phyloP scores from a whole-genome alignment of 176 grass and related monocot genomes.

The Chloris gayana region DNA sequence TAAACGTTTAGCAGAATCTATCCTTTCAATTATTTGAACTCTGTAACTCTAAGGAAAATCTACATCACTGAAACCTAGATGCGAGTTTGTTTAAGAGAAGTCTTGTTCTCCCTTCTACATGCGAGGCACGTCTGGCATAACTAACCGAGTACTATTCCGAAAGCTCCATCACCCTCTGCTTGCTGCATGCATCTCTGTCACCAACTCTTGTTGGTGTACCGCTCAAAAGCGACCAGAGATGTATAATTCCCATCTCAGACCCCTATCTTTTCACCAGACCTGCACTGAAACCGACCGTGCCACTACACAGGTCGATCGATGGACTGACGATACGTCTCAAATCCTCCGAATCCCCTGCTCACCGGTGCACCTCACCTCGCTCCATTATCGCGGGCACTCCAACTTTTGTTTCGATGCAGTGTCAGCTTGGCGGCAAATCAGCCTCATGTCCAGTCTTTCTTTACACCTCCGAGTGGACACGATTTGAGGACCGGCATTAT shows the following conservation, averaged over 20 bases:
- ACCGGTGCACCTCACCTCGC: constrained; percentile 43
- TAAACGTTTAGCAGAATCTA: too few species aligned
- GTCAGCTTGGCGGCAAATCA: constrained; percentile 12
- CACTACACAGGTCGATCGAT: constrained; percentile 16
- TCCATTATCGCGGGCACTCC: constrained; percentile 27
- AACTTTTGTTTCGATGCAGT: constrained; percentile 30
- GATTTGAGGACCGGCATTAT: neutral
- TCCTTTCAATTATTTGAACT: too few species aligned
- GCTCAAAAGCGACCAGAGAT: constrained; percentile 32
- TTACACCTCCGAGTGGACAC: neutral
- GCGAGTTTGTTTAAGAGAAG: too few species aligned
- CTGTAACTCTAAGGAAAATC: too few species aligned
- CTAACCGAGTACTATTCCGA: constrained; percentile 3
- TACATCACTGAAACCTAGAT: too few species aligned
- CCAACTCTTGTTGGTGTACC: constrained; percentile 34
- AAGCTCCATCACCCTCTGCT: constrained; percentile 20
- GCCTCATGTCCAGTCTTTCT: neutral
- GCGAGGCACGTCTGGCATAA: neutral
- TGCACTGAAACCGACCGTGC: constrained; percentile 38
- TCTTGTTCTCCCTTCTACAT: neutral
- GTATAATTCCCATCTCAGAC: constrained; percentile 36
- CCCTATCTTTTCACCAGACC: neutral
- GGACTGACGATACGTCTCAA: neutral
- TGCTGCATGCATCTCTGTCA: constrained; percentile 21
- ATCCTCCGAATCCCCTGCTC: neutral